A percentile compares a stretch with the other conserved stretches of the same genome.
These are phyloP conservation scores for Diutina pseudorugosa DNA, from an alignment of 1,139 yeast species.

Conservation along the genomic window DNA sequence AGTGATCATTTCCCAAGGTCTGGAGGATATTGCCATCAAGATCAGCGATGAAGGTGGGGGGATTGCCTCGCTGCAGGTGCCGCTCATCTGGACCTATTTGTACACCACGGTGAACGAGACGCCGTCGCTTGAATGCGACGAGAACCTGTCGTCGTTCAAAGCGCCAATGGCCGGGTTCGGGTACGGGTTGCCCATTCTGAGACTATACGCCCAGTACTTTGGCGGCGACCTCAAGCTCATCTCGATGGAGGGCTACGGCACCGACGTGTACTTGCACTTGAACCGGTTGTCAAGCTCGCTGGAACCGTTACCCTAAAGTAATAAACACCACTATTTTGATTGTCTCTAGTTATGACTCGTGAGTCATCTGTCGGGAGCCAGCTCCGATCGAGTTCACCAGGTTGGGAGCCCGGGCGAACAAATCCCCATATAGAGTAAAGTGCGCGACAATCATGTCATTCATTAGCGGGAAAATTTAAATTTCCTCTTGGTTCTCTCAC, in stretches of 20 bases:
- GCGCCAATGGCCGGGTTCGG: slow-evolving; percentile 97
- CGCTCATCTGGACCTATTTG: slow-evolving; percentile 83
- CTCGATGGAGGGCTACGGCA: slow-evolving; percentile 91
- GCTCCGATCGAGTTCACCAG: no score
- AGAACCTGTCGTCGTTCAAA: slow-evolving; percentile 44
- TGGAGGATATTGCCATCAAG: slow-evolving; percentile 86
- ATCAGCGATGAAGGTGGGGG: slow-evolving; percentile 95
- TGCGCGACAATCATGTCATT: no score
- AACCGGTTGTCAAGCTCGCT: slow-evolving; percentile 40
- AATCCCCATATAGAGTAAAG: no score
- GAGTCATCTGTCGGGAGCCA: no score
- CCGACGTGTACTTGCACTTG: slow-evolving; percentile 81
- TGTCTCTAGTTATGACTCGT: neutral
- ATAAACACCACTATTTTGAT: neutral
- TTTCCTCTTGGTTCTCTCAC: no score
- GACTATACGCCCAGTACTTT: slow-evolving; percentile 80
- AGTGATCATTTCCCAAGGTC: slow-evolving; percentile 83
- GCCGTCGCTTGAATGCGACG: slow-evolving; percentile 54
- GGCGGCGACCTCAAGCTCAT: slow-evolving; percentile 85
- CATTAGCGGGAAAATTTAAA: no score
- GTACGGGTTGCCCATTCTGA: slow-evolving; percentile 77
- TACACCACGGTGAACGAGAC: slow-evolving; percentile 78
- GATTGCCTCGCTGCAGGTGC: slow-evolving; percentile 73
- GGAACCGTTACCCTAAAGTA: slow-evolving; percentile 32
- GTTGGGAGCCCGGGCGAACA: no score